Conservation (phyloP, 805 yeast species). For the Saccharomyces kudriavzevii region DNA sequence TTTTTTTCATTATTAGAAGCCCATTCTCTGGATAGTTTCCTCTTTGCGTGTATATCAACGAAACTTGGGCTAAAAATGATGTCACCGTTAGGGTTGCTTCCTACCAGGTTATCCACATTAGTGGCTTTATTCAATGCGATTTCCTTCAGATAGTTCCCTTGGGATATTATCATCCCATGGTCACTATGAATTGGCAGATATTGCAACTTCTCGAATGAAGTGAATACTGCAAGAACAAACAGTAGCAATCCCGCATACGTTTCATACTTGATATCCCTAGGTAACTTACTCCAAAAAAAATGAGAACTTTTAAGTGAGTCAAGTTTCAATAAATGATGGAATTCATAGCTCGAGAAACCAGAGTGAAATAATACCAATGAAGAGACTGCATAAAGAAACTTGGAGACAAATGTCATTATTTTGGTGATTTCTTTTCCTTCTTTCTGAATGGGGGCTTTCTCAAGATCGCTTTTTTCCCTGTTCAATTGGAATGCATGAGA, state of each 20-base stretch:
- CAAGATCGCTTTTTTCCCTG: background rate
- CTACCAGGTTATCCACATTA: conserved; percentile 22
- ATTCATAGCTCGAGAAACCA: conserved; percentile 30
- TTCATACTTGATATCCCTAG: conserved; percentile 27
- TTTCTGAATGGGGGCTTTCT: background rate
- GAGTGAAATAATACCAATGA: conserved; percentile 19
- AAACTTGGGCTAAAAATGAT: conserved; percentile 23
- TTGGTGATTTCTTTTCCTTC: background rate
- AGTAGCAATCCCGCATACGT: conserved; percentile 18
- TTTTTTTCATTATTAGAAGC: conserved; percentile 8
- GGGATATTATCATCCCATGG: conserved; percentile 7
- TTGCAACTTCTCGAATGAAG: conserved; percentile 20
- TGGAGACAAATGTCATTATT: conserved; percentile 8
- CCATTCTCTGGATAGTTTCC: conserved; percentile 17
- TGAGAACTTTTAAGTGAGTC: conserved; percentile 4
- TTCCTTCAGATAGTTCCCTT: conserved; percentile 23
- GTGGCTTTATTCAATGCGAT: conserved; percentile 27
- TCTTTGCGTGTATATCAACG: conserved; percentile 21
- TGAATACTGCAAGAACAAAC: conserved; percentile 18
- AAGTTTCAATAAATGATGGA: conserved; percentile 20
- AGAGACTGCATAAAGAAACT: conserved; percentile 5
- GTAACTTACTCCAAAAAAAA: conserved; percentile 7
- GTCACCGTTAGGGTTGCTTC: conserved; percentile 25
- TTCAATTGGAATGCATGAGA: conserved; percentile 1
- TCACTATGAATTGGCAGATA: conserved; percentile 17